phyloP scores from a whole-genome alignment of 2,329 filamentous ascomycete genomes.

The Colletotrichum zoysiae region DNA sequence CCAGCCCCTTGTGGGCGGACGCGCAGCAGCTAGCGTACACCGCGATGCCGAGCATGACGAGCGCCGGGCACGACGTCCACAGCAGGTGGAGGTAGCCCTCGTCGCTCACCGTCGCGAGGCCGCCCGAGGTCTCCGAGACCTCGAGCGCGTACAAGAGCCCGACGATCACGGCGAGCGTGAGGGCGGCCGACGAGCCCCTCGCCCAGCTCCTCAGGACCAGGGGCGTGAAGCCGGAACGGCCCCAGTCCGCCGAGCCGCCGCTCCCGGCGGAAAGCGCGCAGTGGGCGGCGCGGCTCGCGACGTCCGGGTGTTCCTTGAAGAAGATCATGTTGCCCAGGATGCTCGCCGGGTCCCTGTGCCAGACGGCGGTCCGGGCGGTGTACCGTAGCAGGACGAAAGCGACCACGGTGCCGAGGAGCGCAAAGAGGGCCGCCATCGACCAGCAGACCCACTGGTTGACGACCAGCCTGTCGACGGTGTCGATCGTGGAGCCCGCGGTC shows the following conservation, averaged over 20 bases:
- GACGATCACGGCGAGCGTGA: slow-evolving; percentile 9
- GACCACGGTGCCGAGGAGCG: not conserved
- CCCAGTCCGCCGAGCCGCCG: not conserved
- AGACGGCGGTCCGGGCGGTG: slow-evolving; percentile 6
- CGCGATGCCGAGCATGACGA: slow-evolving; percentile 22
- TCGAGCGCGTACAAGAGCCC: slow-evolving; percentile 9
- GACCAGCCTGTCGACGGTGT: not conserved
- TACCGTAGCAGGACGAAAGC: not conserved
- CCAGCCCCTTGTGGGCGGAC: not conserved
- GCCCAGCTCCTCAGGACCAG: slow-evolving; percentile 16
- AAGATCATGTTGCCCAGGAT: slow-evolving; percentile 27
- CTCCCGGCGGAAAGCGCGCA: not conserved
- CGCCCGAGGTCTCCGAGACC: not conserved
- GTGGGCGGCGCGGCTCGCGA: not conserved
- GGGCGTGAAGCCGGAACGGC: slow-evolving; percentile 11
- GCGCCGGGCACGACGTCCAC: slow-evolving; percentile 24
- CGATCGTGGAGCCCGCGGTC: not conserved
- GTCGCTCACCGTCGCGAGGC: slow-evolving; percentile 22
- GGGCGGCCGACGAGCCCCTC: not conserved
- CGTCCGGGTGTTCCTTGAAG: not conserved
- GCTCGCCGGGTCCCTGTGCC: slow-evolving; percentile 25
- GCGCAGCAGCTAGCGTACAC: slow-evolving; percentile 24
- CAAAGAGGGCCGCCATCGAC: slow-evolving; percentile 6
- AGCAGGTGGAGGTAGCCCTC: slow-evolving; percentile 19
- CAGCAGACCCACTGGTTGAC: slow-evolving; percentile 21